These are phyloP conservation scores for Lecanicillium sp. DNA, from an alignment of 2,329 filamentous ascomycete species.

Conservation along the genomic window DNA sequence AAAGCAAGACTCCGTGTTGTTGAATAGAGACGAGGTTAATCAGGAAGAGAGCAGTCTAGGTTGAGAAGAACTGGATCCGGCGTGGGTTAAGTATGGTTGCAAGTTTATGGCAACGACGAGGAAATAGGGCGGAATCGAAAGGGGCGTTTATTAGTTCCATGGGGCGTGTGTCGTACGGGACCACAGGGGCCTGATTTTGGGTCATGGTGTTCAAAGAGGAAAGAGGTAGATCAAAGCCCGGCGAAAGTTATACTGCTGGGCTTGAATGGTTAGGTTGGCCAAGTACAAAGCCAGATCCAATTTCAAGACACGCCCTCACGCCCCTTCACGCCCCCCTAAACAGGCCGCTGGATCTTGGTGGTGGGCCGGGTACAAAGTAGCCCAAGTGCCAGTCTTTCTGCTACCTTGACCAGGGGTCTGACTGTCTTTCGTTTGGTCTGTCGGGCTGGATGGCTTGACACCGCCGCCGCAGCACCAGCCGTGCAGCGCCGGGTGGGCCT, in stretches of 20 bases:
- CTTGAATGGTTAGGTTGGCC: conserved; percentile 6
- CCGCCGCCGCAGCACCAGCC: background rate
- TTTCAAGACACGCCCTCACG: conserved; percentile 9
- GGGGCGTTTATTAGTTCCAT: conserved; percentile 10
- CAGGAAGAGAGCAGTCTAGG: background rate
- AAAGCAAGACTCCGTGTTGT: background rate
- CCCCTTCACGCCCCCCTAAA: conserved; percentile 16
- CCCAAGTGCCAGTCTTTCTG: conserved; percentile 3
- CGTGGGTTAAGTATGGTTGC: conserved; percentile 12
- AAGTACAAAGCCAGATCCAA: conserved; percentile 15
- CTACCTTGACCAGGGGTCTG: conserved; percentile 12
- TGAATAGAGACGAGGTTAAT: background rate
- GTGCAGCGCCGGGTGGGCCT: background rate
- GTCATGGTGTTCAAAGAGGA: conserved; percentile 6
- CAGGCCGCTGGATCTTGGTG: conserved; percentile 30
- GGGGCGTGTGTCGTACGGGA: conserved; percentile 7
- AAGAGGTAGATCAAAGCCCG: conserved; percentile 12
- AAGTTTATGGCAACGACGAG: conserved; percentile 12
- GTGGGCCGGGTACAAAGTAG: conserved; percentile 29
- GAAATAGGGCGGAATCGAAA: conserved; percentile 13
- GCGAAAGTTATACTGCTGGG: conserved; percentile 10
- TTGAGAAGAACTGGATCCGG: conserved; percentile 1
- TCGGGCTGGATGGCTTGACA: conserved; percentile 8
- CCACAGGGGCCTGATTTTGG: conserved; percentile 4
- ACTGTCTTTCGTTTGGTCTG: conserved; percentile 17